phyloP scores from a whole-genome alignment of 2,329 filamentous ascomycete genomes.

The Penicillium brasilianum region DNA sequence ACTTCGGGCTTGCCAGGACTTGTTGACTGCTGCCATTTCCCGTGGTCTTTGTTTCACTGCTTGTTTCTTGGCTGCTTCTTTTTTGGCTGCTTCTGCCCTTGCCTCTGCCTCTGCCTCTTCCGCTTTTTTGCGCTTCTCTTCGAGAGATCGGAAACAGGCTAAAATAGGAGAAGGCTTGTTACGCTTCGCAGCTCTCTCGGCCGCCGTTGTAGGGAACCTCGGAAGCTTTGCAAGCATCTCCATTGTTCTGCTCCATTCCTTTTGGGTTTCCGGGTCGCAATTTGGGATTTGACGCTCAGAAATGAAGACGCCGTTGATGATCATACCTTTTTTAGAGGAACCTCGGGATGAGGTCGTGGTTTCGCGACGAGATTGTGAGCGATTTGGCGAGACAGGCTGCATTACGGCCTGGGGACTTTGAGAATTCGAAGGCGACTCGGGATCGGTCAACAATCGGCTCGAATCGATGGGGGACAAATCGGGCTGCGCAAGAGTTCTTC shows the following conservation, averaged over 20 bases:
- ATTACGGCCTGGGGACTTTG: neutral
- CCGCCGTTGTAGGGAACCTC: neutral
- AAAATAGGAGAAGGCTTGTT: neutral
- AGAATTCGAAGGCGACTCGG: conserved; percentile 23
- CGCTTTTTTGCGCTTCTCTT: too few relatives aligned
- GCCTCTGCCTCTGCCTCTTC: neutral
- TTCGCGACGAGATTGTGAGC: neutral
- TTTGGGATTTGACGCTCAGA: neutral
- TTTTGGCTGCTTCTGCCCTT: neutral
- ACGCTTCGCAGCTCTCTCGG: neutral
- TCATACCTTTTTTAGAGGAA: conserved; percentile 4
- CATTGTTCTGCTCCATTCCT: neutral
- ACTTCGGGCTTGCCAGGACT: neutral
- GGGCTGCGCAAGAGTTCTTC: conserved; percentile 32
- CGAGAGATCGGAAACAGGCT: neutral
- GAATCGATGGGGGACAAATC: conserved; percentile 34
- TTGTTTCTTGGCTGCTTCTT: neutral
- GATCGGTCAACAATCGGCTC: conserved; percentile 35
- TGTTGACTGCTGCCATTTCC: neutral
- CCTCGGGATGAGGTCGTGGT: neutral
- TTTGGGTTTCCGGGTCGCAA: neutral
- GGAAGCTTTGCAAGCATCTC: too few relatives aligned
- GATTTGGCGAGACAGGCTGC: neutral
- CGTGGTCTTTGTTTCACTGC: neutral
- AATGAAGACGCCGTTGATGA: neutral